These are phyloP conservation scores for Populus hybrid DNA, from an alignment of 441 rosid species.

Conservation along the genomic window DNA sequence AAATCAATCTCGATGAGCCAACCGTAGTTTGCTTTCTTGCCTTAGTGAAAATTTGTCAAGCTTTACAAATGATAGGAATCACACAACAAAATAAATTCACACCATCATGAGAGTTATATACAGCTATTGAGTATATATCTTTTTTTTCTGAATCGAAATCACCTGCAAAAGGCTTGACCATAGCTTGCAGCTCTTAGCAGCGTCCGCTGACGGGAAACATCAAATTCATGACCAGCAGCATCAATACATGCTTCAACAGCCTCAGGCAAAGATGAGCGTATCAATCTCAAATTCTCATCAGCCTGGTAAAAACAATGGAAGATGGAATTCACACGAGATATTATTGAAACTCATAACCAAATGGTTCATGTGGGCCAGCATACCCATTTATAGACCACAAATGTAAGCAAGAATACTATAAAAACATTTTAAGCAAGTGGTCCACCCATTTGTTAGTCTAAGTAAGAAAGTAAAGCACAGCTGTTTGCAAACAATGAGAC, in stretches of 20 bases:
- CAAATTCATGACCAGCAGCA: constrained; percentile 97
- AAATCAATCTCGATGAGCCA: no score
- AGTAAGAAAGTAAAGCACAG: neutral
- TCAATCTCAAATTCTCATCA: constrained; percentile 94
- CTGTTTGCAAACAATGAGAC: constrained; percentile 1
- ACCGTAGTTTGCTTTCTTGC: neutral
- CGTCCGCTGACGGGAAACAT: constrained; percentile 71
- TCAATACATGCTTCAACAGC: constrained; percentile 97
- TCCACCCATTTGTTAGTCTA: neutral
- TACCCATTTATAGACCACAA: neutral
- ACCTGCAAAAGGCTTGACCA: constrained; percentile 99
- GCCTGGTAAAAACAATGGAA: constrained; percentile 54
- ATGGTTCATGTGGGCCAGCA: neutral
- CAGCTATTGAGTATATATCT: neutral
- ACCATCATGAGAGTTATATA: neutral
- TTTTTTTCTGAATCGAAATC: constrained; percentile 16
- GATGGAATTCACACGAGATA: constrained; percentile 11
- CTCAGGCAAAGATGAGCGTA: constrained; percentile 78
- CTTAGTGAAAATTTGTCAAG: neutral
- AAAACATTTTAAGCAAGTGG: neutral
- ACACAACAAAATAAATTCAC: neutral
- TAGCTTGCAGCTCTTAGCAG: constrained; percentile 96
- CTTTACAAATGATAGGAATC: neutral
- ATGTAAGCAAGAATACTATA: neutral
- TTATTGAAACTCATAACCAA: neutral